Evolutionary conservation across 768 basidiomycete genomes (phyloP).

Genomic region (Pseudohyphozyma bogoriensis): DNA sequence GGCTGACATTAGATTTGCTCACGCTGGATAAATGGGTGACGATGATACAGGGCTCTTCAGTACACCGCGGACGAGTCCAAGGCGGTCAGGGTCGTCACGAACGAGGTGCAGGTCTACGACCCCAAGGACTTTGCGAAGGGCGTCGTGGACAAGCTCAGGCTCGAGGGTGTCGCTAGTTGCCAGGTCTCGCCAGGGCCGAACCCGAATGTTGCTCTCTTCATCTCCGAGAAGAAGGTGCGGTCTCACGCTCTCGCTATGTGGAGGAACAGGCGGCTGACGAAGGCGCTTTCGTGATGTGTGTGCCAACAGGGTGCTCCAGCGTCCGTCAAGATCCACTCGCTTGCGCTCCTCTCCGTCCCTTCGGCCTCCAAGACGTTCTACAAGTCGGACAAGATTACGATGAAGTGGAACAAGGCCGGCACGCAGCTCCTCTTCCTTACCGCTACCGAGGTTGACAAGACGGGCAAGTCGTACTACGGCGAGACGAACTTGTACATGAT

Average conservation of each 20-base stretch:
- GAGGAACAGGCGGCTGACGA: conserved; percentile 1
- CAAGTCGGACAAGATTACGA: conserved; percentile 82
- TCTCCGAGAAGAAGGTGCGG: conserved; percentile 81
- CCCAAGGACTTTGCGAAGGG: conserved; percentile 71
- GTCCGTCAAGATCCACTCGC: conserved; percentile 69
- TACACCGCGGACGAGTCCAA: conserved; percentile 83
- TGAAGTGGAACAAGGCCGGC: conserved; percentile 94
- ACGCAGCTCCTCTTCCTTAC: conserved; percentile 85
- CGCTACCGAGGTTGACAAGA: conserved; percentile 92
- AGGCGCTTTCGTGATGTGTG: neutral
- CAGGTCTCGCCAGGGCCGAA: conserved; percentile 73
- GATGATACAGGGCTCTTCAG: conserved; percentile 52
- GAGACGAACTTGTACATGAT: conserved; percentile 92
- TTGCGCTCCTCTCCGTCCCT: conserved; percentile 48
- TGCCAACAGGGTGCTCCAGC: conserved; percentile 75
- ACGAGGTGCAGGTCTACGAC: conserved; percentile 73
- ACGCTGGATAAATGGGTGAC: too few species aligned
- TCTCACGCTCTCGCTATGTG: neutral
- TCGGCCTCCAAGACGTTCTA: conserved; percentile 85
- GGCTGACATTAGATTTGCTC: conserved; percentile 35
- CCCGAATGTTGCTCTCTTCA: conserved; percentile 80
- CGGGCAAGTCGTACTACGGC: conserved; percentile 96
- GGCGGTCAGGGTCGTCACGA: conserved; percentile 65
- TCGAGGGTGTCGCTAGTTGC: conserved; percentile 70
- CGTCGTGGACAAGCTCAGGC: conserved; percentile 65